phyloP scores from a whole-genome alignment of 768 basidiomycete genomes.

The Mycena filopes region DNA sequence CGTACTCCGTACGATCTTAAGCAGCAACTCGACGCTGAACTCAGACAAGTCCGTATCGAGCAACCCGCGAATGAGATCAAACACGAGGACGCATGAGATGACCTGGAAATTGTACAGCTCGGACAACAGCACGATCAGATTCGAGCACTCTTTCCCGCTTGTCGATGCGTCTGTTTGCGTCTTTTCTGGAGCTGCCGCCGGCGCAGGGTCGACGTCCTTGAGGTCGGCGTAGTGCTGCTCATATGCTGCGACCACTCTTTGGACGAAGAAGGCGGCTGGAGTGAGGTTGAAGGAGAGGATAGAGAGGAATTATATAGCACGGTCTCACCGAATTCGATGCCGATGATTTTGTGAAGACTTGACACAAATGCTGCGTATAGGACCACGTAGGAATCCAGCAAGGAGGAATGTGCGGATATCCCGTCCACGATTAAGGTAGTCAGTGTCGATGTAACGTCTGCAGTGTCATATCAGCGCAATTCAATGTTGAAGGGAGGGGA shows the following conservation, averaged over 20 bases:
- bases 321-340: constrained; percentile 88
- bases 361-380: constrained; percentile 89
- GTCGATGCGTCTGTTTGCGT: constrained; percentile 44
- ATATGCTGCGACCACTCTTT: constrained; percentile 74
- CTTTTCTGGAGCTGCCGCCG: constrained; percentile 26
- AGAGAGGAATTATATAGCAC: background rate
- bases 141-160: constrained; percentile 87
- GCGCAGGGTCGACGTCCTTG: constrained; percentile 32
- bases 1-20: constrained; percentile 87
- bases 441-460: constrained; percentile 86
- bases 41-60: constrained; percentile 75
- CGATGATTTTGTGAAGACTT: constrained; percentile 81
- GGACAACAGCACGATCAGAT: constrained; percentile 86
- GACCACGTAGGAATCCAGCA: constrained; percentile 90
- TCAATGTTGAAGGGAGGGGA: background rate
- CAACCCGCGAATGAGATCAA: constrained; percentile 86
- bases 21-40: constrained; percentile 84
- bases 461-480: background rate
- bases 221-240: constrained; percentile 62
- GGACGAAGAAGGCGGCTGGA: constrained; percentile 85
- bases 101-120: constrained; percentile 98
- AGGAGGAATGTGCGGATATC: constrained; percentile 81
- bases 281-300: constrained; percentile 12
- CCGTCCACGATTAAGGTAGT: constrained; percentile 82
- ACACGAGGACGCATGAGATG: constrained; percentile 87